Conservation (phyloP, 192 early-diverging fungal genomes). For the Phycomyces nitens region DNA sequence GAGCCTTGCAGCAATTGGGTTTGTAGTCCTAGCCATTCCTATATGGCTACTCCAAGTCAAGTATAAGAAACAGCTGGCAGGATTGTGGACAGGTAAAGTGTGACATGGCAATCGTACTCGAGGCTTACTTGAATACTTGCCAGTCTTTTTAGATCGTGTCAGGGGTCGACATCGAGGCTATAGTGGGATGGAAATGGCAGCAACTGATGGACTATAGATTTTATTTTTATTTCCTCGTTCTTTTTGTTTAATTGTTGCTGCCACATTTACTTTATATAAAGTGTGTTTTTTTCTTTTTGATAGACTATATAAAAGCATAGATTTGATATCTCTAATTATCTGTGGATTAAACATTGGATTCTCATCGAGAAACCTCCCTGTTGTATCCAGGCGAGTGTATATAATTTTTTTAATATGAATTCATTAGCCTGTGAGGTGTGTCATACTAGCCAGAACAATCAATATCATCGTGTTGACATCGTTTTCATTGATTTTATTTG, state of each 20-base stretch:
- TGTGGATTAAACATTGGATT: too few species aligned
- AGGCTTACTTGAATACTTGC: neutral
- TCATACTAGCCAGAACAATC: too few species aligned
- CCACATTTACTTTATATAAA: too few species aligned
- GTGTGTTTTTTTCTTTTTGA: neutral
- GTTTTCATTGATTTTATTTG: too few species aligned
- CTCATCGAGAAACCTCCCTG: too few species aligned
- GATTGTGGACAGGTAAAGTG: slow-evolving; percentile 36
- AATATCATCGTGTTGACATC: too few species aligned
- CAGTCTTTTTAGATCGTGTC: neutral
- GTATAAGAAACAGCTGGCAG: slow-evolving; percentile 31
- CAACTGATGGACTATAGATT: slow-evolving; percentile 6
- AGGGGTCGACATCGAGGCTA: slow-evolving; percentile 15
- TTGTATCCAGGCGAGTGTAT: too few species aligned
- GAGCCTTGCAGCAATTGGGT: slow-evolving; percentile 44
- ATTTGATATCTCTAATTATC: neutral
- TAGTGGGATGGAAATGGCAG: slow-evolving; percentile 27
- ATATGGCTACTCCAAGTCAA: slow-evolving; percentile 50
- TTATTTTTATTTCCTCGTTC: too few species aligned
- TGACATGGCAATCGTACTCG: neutral
- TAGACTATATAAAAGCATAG: neutral
- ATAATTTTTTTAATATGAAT: too few species aligned
- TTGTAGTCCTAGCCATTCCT: slow-evolving; percentile 48
- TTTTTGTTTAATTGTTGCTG: too few species aligned
- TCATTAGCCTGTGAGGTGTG: too few species aligned